These are phyloP conservation scores for Mariannaea sp. DNA, from an alignment of 2,329 filamentous ascomycete species.

Conservation along the genomic window DNA sequence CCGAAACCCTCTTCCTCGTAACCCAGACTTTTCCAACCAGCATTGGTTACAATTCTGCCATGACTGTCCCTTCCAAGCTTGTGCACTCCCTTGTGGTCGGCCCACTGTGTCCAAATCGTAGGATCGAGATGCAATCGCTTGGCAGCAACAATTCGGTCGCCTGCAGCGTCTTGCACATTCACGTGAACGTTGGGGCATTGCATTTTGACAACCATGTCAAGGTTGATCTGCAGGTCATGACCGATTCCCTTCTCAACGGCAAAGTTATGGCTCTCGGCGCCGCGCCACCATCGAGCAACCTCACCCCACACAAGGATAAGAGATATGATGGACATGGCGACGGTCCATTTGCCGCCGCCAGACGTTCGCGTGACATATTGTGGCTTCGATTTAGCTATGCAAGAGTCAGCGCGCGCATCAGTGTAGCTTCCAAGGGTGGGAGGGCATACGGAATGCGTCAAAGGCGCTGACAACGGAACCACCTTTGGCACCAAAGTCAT, in stretches of 20 bases:
- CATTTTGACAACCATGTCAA: conserved; percentile 94
- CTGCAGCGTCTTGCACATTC: conserved; percentile 95
- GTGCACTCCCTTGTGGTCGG: conserved; percentile 69
- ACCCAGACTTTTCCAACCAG: conserved; percentile 55
- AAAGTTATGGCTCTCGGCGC: conserved; percentile 86
- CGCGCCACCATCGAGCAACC: conserved; percentile 80
- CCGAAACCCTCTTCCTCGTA: conserved; percentile 68
- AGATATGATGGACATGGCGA: conserved; percentile 77
- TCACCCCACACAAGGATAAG: conserved; percentile 78
- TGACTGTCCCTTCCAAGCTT: conserved; percentile 60
- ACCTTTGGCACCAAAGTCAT: conserved; percentile 76
- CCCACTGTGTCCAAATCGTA: conserved; percentile 85
- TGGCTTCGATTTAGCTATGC: conserved; percentile 87
- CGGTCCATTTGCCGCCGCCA: conserved; percentile 91
- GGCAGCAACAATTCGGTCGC: conserved; percentile 87
- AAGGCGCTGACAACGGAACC: conserved; percentile 77
- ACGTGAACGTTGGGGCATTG: conserved; percentile 85
- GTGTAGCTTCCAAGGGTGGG: neutral
- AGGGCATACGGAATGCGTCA: conserved; percentile 86
- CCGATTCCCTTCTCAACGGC: conserved; percentile 90
- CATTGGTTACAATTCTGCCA: conserved; percentile 60
- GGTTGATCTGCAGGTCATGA: conserved; percentile 88
- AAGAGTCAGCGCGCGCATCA: conserved; percentile 22
- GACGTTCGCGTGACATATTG: conserved; percentile 86
- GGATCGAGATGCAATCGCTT: conserved; percentile 73